A percentile compares a stretch with the other conserved stretches of the same genome.
Conservation (phyloP, 495 filamentous ascomycete species). For the Antarctomyces pellizariae region DNA sequence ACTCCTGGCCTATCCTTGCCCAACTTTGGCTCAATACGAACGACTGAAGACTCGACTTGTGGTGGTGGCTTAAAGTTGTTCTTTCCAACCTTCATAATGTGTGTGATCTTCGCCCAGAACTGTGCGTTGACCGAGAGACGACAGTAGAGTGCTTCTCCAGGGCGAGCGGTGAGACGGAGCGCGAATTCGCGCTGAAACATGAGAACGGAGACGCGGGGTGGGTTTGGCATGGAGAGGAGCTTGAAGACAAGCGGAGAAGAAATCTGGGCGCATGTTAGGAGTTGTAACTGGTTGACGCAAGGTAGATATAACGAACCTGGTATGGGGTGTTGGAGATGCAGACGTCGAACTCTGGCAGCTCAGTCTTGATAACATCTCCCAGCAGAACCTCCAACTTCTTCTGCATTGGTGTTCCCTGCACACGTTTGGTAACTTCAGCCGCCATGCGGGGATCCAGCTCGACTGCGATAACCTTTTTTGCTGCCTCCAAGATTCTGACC, state of each 20-base stretch:
- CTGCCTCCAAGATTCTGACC: conserved; percentile 65
- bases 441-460: conserved; percentile 95
- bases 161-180: conserved; percentile 48
- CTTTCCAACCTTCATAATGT: conserved; percentile 67
- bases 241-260: conserved; percentile 83
- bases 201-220: conserved; percentile 57
- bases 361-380: conserved; percentile 83
- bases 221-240: conserved; percentile 49
- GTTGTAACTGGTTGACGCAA: conserved; percentile 4
- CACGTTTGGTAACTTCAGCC: conserved; percentile 83
- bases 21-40: conserved; percentile 51
- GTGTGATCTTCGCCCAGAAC: conserved; percentile 74
- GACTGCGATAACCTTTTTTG: conserved; percentile 69
- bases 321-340: conserved; percentile 92
- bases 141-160: conserved; percentile 66
- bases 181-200: conserved; percentile 79
- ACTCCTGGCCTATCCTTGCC: conserved; percentile 54
- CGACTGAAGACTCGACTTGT: conserved; percentile 68
- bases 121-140: conserved; percentile 78
- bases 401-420: conserved; percentile 61
- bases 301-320: conserved; percentile 22
- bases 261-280: conserved; percentile 27
- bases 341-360: conserved; percentile 71
- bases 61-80: conserved; percentile 94
- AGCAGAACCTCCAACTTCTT: conserved; percentile 66